phyloP scores from a whole-genome alignment of 345 rosid species.

The Turritis glabra region DNA sequence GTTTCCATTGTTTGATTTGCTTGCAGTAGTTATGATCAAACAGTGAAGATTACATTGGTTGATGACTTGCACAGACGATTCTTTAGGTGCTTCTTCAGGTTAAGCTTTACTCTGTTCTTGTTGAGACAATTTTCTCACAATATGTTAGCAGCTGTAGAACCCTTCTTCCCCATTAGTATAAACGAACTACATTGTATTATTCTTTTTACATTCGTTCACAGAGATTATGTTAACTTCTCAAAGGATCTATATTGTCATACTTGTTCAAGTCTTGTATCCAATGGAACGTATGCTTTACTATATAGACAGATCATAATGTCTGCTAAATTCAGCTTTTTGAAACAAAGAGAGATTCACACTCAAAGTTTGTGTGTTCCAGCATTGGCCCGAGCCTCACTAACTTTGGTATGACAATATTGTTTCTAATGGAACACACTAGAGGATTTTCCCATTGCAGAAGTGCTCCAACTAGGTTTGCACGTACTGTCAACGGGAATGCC shows the following conservation, averaged over 20 bases:
- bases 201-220: slow-evolving; percentile 5
- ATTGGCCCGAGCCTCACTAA: slow-evolving; percentile 67
- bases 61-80: neutral
- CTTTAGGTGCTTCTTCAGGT: neutral
- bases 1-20: neutral
- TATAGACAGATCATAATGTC: neutral
- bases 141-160: neutral
- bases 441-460: slow-evolving; percentile 91
- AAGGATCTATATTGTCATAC: neutral
- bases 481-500: slow-evolving; percentile 67
- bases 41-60: slow-evolving; percentile 11
- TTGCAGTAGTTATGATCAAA: slow-evolving; percentile 23
- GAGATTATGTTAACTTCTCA: neutral
- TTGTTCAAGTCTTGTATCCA: neutral
- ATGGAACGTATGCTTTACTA: slow-evolving; percentile 1
- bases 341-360: slow-evolving; percentile 57
- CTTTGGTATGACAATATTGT: slow-evolving; percentile 68
- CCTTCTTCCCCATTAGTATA: neutral
- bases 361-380: slow-evolving; percentile 83
- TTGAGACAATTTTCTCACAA: slow-evolving; percentile 14
- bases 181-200: neutral
- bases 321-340: slow-evolving; percentile 9
- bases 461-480: slow-evolving; percentile 77
- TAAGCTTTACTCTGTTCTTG: neutral
- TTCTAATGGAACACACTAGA: slow-evolving; percentile 60